Percentiles rank a stretch among this genome's conserved stretches.
Evolutionary conservation across 208 protist genomes (phyloP).

Genomic region (Leishmania lainsoni): DNA sequence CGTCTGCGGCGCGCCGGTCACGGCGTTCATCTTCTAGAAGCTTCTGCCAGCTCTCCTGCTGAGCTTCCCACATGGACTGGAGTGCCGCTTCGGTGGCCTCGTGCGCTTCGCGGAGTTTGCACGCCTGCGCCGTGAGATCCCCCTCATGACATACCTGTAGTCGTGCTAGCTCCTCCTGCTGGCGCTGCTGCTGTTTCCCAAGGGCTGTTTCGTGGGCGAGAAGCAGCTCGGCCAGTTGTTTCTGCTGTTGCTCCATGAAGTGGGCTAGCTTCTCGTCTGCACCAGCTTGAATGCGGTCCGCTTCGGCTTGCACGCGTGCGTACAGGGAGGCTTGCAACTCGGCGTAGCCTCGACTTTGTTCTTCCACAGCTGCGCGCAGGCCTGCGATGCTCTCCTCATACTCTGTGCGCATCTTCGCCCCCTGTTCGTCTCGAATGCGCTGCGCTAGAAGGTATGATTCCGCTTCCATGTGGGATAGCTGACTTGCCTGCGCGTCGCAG

Average conservation of each 20-base stretch:
- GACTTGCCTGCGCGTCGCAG: constrained; percentile 28
- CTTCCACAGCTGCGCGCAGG: constrained; percentile 36
- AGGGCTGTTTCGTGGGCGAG: constrained; percentile 25
- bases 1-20: constrained; percentile 8
- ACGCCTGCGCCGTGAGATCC: constrained; percentile 21
- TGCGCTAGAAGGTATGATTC: constrained; percentile 2
- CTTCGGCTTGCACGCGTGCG: constrained; percentile 27
- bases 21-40: constrained; percentile 7
- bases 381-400: constrained; percentile 35
- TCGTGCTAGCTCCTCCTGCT: constrained; percentile 27
- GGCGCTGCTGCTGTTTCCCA: constrained; percentile 9
- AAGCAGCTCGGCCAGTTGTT: background rate
- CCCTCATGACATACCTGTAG: constrained; percentile 22
- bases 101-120: constrained; percentile 15
- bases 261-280: constrained; percentile 28
- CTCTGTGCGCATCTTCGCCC: constrained; percentile 23
- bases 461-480: constrained; percentile 17
- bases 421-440: constrained; percentile 14
- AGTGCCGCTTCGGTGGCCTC: constrained; percentile 15
- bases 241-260: constrained; percentile 23
- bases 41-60: constrained; percentile 4
- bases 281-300: constrained; percentile 16
- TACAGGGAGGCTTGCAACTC: constrained; percentile 30
- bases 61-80: constrained; percentile 18
- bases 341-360: constrained; percentile 25